phyloP scores from a whole-genome alignment of 2,329 filamentous ascomycete genomes.

The Sphaerostilbella broomeana region DNA sequence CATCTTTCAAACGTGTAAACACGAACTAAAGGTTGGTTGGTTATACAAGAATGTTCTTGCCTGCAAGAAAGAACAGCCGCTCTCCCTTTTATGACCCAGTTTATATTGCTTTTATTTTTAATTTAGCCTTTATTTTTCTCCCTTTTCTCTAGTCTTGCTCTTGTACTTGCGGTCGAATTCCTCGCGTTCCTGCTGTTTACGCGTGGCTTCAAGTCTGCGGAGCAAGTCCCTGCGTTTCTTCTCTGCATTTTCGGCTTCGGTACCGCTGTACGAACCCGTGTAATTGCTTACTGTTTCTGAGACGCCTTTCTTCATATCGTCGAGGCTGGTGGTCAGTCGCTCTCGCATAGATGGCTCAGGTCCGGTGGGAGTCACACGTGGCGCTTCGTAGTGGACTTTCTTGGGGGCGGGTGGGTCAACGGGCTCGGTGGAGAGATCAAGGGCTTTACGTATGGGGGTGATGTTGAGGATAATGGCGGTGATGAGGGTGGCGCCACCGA shows the following conservation, averaged over 20 bases:
- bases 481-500: slow-evolving; percentile 32
- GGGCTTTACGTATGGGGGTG: slow-evolving; percentile 30
- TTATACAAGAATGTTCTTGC: slow-evolving; percentile 6
- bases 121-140: not conserved
- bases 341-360: slow-evolving; percentile 15
- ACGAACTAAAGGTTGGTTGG: no score
- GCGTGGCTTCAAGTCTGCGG: slow-evolving; percentile 30
- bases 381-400: slow-evolving; percentile 29
- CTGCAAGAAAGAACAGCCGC: not conserved
- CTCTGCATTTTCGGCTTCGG: slow-evolving; percentile 29
- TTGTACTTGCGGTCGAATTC: slow-evolving; percentile 38
- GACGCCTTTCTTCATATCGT: slow-evolving; percentile 33
- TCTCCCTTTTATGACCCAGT: not conserved
- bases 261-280: slow-evolving; percentile 28
- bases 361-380: slow-evolving; percentile 19
- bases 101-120: not conserved
- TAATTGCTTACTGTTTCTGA: slow-evolving; percentile 28
- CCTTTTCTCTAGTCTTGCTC: slow-evolving; percentile 15
- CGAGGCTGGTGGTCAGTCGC: slow-evolving; percentile 27
- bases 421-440: slow-evolving; percentile 32
- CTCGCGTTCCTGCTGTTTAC: slow-evolving; percentile 30
- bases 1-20: no score
- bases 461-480: slow-evolving; percentile 34
- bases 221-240: slow-evolving; percentile 29
- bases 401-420: slow-evolving; percentile 14